Base-by-base conservation (phyloP, 73 alveolate genomes). In the Paramecium sonneborni region DNA sequence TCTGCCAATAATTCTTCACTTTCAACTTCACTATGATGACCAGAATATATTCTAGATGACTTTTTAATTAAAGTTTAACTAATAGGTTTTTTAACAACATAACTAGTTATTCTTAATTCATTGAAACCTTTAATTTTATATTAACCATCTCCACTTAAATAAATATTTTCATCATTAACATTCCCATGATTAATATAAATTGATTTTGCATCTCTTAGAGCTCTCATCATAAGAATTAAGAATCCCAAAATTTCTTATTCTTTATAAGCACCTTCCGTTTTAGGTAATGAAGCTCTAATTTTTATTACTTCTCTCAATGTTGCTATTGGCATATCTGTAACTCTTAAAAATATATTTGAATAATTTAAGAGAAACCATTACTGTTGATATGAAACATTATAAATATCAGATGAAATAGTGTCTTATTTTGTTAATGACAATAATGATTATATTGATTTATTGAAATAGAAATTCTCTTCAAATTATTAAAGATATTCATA, bases 221-320 rank as follows among this genome's bases (percentile, higher is more conserved):
- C 87, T 38, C 87, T 74, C 87, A 74, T 74, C 46, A 74, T 32
- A n/a, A 30, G 57, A 7, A 74, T 43, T 11, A 74, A 35, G 10
- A 74, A 74, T 74, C 87, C 87, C 6, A 74, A 24, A 23, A 74
- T 74, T 74, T 74, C 87, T n/a, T 35, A 32, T n/a, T 74, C 87
- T 38, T 35, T 67, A 67, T 67, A 67, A 3, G 85, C 39, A 5
- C 85, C 46, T 67, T 67, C 85, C 44, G 14, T 67, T 52, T 52
- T 52, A 52, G 68, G 68, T 4, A 52, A 52, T 35, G 84, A 67
- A 11, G 39, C 46, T 74, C 87, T 32, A 1, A 35, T 35, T 35
- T 74, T 32, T 32, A 32, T 74, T 0, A 15, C 87, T 11, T 38
- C 87, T 10, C 58, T 28, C 34, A 74, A 38, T 24, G 87, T 74